Percentiles rank a stretch among this genome's conserved stretches.
phyloP scores from a whole-genome alignment of 441 rosid genomes.

The Monsonia emarginata region DNA sequence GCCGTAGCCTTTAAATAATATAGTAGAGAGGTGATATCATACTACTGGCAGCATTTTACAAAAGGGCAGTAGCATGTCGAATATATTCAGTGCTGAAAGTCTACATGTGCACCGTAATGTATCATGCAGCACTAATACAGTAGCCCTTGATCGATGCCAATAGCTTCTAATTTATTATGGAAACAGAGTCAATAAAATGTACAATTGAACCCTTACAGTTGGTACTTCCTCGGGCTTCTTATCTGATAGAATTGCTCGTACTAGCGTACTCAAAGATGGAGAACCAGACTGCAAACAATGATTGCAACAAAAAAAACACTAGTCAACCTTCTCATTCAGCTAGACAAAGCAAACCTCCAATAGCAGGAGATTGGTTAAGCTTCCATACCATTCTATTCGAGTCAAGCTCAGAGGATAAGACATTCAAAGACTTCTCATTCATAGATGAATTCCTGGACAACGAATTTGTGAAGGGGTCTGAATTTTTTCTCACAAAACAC shows the following conservation, averaged over 20 bases:
- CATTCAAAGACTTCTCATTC: conserved; percentile 36
- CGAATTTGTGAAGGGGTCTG: conserved; percentile 67
- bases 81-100: too few relatives aligned
- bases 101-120: not conserved
- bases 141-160: too few relatives aligned
- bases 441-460: conserved; percentile 52
- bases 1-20: too few relatives aligned
- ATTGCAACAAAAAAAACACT: conserved; percentile 9
- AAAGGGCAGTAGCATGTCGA: not conserved
- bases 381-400: conserved; percentile 58
- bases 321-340: conserved; percentile 1
- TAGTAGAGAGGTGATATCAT: too few relatives aligned
- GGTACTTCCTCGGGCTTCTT: conserved; percentile 84
- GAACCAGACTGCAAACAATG: conserved; percentile 36
- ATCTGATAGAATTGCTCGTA: conserved; percentile 62
- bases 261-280: conserved; percentile 54
- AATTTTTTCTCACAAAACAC: conserved; percentile 65
- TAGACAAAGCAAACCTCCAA: conserved; percentile 13
- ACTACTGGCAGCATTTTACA: too few relatives aligned
- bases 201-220: conserved; percentile 31
- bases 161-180: conserved; percentile 4
- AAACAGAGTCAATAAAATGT: conserved; percentile 1
- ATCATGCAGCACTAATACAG: not conserved
- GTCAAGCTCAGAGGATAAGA: conserved; percentile 30
- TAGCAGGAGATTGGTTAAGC: conserved; percentile 17